Evolutionary conservation across 176 grass and related monocot genomes (phyloP), one percentile per base, ranked within the genome.

Genomic region (Eremochloa ophiuroides): DNA sequence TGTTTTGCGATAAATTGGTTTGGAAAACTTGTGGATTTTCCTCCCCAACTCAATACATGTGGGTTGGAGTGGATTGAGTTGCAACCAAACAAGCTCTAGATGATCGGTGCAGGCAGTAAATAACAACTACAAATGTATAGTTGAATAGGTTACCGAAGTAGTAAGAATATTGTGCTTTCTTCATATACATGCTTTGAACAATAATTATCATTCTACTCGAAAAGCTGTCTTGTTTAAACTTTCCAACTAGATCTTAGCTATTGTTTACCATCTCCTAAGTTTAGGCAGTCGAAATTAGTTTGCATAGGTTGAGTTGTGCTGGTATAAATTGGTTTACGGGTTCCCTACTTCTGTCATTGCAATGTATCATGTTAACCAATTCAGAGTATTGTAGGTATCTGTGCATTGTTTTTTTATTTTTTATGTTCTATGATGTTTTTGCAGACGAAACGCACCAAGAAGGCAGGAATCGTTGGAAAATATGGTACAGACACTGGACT

Each of bases 381-480:
- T 26, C 26, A 62, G 26, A 62, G 26, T 29, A 30, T 16, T 29
- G 58, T 27, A 28, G 11, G 25, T 62, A 62, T 62, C 11, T 62
- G 25, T 15, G 16, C 5, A 30, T 7, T 7, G 39, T 0, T 60
- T 6, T 50, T 6, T 84, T 25, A 80, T 70, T 33, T 88, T 18
- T 77, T 81, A 7, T 29, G 3, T 46, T 70, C 60, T 42, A 70
- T 76, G 33, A 69, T 86, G 30, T 25, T 27, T 74, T 62, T 76
- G 59, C 72, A 98, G 95, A 98, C 95, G 4, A 98, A 98, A 88
- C 92, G 95, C 75, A 98, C 95, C 79, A 98, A 98, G 92, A 98
- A 98, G 92, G 95, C 95, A 0, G 95, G 95, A 86, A 98, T 98
- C 33, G 92, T 98, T 59, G 95, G 95, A 67, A 98, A 98, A 89